Conservation (phyloP, 2,329 filamentous ascomycete genomes). For the Coniella lustricola region DNA sequence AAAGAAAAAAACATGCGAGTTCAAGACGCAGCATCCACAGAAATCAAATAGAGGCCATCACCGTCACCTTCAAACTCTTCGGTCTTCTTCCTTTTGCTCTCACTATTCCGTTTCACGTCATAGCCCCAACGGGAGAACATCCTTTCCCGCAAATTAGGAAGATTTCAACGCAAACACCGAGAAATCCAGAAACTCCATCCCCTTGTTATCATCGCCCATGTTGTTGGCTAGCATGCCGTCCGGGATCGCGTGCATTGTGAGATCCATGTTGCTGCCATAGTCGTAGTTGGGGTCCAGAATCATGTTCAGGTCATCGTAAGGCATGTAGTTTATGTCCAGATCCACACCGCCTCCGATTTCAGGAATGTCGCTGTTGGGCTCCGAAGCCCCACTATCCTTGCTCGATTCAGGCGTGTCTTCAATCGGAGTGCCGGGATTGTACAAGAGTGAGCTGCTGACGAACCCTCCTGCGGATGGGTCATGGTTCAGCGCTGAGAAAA, state of each 20-base stretch:
- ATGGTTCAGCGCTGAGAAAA: conserved; percentile 32
- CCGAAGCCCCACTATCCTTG: conserved; percentile 52
- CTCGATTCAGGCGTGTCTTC: conserved; percentile 55
- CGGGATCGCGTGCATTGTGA: conserved; percentile 1
- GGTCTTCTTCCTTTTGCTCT: too few species aligned
- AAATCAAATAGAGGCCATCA: too few species aligned
- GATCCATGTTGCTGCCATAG: conserved; percentile 4
- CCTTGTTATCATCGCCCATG: conserved; percentile 40
- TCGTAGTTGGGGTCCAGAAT: conserved; percentile 31
- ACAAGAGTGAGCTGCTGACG: conserved; percentile 46
- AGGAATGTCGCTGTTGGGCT: conserved; percentile 56
- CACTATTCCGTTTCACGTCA: too few species aligned
- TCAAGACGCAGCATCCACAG: too few species aligned
- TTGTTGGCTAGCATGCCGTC: conserved; percentile 30
- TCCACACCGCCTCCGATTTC: conserved; percentile 44
- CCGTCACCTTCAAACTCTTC: too few species aligned
- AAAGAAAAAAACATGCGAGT: too few species aligned
- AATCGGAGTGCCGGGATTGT: conserved; percentile 51
- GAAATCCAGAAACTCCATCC: conserved; percentile 42
- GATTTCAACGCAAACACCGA: conserved; percentile 34
- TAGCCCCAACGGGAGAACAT: not conserved
- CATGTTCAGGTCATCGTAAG: conserved; percentile 18
- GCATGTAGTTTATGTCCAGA: conserved; percentile 43
- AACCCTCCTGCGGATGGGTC: conserved; percentile 38
- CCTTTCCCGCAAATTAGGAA: not conserved